Evolutionary conservation across 2,329 filamentous ascomycete species (phyloP).

Genomic region (Phyllosticta citriasiana): DNA sequence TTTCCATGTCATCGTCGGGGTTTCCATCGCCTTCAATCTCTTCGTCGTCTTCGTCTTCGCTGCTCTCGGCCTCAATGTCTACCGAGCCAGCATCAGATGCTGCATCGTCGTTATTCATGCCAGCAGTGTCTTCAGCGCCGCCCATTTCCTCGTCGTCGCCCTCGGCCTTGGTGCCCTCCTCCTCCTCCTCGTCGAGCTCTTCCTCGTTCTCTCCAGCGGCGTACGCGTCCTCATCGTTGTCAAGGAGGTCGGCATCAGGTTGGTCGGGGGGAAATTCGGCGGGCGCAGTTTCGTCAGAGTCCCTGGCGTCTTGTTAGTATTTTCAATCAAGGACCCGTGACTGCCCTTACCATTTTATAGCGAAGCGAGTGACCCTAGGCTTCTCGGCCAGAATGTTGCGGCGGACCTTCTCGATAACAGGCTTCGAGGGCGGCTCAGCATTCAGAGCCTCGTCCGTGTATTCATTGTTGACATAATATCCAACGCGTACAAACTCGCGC

Average conservation of each 20-base stretch:
- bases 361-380: slow-evolving; percentile 91
- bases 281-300: slow-evolving; percentile 93
- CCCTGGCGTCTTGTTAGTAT: slow-evolving; percentile 46
- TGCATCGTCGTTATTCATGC: slow-evolving; percentile 49
- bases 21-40: slow-evolving; percentile 51
- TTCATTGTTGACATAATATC: slow-evolving; percentile 99
- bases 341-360: slow-evolving; percentile 82
- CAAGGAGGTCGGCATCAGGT: slow-evolving; percentile 79
- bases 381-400: slow-evolving; percentile 94
- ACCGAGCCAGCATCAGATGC: slow-evolving; percentile 66
- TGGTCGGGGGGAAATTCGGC: slow-evolving; percentile 96
- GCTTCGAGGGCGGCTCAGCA: slow-evolving; percentile 83
- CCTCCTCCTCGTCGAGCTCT: slow-evolving; percentile 48
- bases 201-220: slow-evolving; percentile 77
- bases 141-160: slow-evolving; percentile 69
- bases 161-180: slow-evolving; percentile 27
- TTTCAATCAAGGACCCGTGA: background rate
- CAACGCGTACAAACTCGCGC: slow-evolving; percentile 92
- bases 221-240: slow-evolving; percentile 77
- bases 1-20: slow-evolving; percentile 45
- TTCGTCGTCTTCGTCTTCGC: slow-evolving; percentile 59
- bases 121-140: slow-evolving; percentile 49
- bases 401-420: slow-evolving; percentile 80
- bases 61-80: slow-evolving; percentile 68
- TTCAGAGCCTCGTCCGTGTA: slow-evolving; percentile 87